Evolutionary conservation across 2,329 filamentous ascomycete genomes (phyloP), one percentile per base, ranked within the genome.

Genomic region (Xylaria multiplex): DNA sequence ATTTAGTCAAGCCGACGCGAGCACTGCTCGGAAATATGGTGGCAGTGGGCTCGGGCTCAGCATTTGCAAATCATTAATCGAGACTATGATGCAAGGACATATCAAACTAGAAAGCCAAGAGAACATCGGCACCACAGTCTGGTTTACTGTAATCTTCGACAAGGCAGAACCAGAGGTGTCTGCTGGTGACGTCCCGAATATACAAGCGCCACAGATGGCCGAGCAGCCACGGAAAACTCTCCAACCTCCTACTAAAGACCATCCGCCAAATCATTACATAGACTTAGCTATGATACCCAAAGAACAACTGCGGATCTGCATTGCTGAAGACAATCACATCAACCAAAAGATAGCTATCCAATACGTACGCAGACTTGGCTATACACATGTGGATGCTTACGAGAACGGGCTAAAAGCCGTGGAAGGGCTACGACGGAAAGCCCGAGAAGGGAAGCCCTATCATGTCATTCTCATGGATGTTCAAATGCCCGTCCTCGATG

Each of bases 381-480:
- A 97, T 78, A 86, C 88, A 63, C 81, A 83, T 43, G 93, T 96
- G 58, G 91, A 95, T 77, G 93, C 94, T 0, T 97, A 93, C 75
- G 92, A 93, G 69, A 96, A 98, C 76, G 95, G 95, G 0, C 85
- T 91, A 68, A 93, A 94, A 79, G 93, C 94, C 0, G 91, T 97
- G 14, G 92, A 97, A 73, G 94, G 93, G 0, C 81, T 97, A n/a
- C 89, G 91, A 8, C 82, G 87, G 57, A 91, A 90, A 68, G 91
- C 91, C 3, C 84, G 82, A 50, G 90, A 92, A 68, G 90, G 90
- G 1, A 83, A 83, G 8, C 94, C 93, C 0, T 97, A 96, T 80
- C 93, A 97, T 74, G 86, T 97, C 37, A 90, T 97, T 46, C 85
- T 97, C 50, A 97, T 97, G 94, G 94, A 97, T 77, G 93, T 97